phyloP scores from a whole-genome alignment of 768 basidiomycete genomes.

The Phylloporus sp. region DNA sequence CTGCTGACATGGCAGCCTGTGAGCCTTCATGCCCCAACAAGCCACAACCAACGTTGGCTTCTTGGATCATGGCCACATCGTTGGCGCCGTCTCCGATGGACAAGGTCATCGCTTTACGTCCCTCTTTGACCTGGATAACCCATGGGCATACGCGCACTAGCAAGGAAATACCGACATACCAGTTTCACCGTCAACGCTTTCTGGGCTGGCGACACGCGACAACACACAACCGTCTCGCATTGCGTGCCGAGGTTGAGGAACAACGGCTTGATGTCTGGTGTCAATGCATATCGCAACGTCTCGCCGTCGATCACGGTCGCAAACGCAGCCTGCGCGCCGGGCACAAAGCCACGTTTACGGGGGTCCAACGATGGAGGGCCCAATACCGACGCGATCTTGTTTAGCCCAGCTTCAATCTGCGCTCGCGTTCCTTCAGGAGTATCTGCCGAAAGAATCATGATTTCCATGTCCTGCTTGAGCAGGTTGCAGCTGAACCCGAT shows the following conservation, averaged over 20 bases:
- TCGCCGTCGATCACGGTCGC: slow-evolving; percentile 97
- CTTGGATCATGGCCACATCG: slow-evolving; percentile 99
- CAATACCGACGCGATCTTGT: slow-evolving; percentile 86
- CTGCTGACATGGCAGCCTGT: slow-evolving; percentile 98
- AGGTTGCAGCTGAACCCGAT: slow-evolving; percentile 96
- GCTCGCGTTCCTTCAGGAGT: slow-evolving; percentile 66
- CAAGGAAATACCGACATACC: slow-evolving; percentile 39
- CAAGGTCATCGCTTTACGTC: slow-evolving; percentile 91
- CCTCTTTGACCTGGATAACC: slow-evolving; percentile 78
- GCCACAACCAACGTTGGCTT: slow-evolving; percentile 97
- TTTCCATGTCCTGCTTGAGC: slow-evolving; percentile 89
- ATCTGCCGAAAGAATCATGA: slow-evolving; percentile 95
- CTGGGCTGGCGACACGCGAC: slow-evolving; percentile 95
- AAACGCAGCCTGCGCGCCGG: slow-evolving; percentile 68
- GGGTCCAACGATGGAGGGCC: slow-evolving; percentile 69
- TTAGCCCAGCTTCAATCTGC: slow-evolving; percentile 88
- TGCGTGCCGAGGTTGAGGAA: slow-evolving; percentile 93
- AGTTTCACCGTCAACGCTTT: slow-evolving; percentile 96
- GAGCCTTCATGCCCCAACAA: slow-evolving; percentile 92
- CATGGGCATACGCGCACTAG: neutral
- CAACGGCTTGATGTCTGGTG: slow-evolving; percentile 70
- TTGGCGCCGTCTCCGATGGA: slow-evolving; percentile 98
- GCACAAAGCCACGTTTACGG: slow-evolving; percentile 60
- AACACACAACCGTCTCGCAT: slow-evolving; percentile 97
- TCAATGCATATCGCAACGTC: slow-evolving; percentile 78